Evolutionary conservation across 495 filamentous ascomycete genomes (phyloP), one percentile per base, ranked within the genome.

Genomic region (Evansstolkia leycettana): DNA sequence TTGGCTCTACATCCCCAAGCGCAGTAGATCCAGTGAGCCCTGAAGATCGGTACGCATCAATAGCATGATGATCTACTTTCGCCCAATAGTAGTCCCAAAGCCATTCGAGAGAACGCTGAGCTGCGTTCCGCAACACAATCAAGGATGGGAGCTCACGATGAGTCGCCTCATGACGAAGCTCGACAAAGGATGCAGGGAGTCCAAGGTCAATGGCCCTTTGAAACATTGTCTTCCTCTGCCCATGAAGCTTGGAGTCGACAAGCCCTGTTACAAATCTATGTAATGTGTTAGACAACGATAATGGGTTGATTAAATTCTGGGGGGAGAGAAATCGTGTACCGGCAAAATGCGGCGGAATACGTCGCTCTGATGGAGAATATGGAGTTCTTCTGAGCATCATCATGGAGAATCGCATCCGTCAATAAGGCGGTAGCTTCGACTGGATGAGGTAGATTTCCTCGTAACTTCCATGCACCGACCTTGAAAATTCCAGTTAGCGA

Each of bases 71-170:
- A 26, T 56, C 55, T 6, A 52, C 36, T 17, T 45, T 54, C 4
- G 38, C 56, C 89, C 89, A 96, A 57, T 93, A 94, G 47, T 80
- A 79, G 25, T 70, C 65, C 84, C 84, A 94, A 32, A 95, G 69
- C 89, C 89, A 95, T 18, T 68, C 71, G 33, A 96, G 60, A 1
- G 77, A 83, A 43, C 77, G 71, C 42, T 65, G 45, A 2, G 78
- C 69, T 4, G 80, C 76, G 9, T 65, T 64, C 35, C 83, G 65
- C 36, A 95, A 58, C 17, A 83, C 72, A 5, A 69, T 58, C 34
- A 95, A 58, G 1, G 75, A 73, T 1, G 89, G 88, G 36, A 94
- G 59, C 46, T 85, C 80, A 42, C 86, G 81, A 54, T 96, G 89
- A 25, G 85, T 90, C 20, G 82, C 82, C 52, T 90, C 80, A 49